A percentile compares a stretch with the other conserved stretches of the same genome.
These are phyloP conservation scores for Tanozyma kutaoensis DNA, from an alignment of 805 yeast species.

Conservation along the genomic window DNA sequence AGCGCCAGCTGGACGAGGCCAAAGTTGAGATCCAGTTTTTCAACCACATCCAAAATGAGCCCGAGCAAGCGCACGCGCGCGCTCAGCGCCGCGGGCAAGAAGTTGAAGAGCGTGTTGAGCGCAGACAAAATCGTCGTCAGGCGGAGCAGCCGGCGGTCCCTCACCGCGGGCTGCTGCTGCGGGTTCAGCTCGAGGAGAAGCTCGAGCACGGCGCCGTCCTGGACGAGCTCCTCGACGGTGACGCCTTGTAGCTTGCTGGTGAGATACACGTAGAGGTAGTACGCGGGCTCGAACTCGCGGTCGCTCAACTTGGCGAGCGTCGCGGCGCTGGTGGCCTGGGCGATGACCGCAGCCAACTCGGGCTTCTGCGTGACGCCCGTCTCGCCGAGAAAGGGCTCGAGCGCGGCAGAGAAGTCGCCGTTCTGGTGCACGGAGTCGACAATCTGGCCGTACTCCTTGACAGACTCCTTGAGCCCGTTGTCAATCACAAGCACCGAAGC, in stretches of 20 bases:
- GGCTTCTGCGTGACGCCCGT: constrained; percentile 14
- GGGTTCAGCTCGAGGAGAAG: constrained; percentile 20
- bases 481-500: constrained; percentile 31
- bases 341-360: constrained; percentile 14
- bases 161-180: constrained; percentile 21
- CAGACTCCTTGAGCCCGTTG: constrained; percentile 26
- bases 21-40: constrained; percentile 16
- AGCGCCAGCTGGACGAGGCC: constrained; percentile 19
- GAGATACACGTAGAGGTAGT: constrained; percentile 25
- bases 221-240: constrained; percentile 10
- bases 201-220: constrained; percentile 12
- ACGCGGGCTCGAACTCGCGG: constrained; percentile 32
- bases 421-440: constrained; percentile 18
- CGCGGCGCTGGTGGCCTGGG: constrained; percentile 14
- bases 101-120: constrained; percentile 27
- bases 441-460: constrained; percentile 24
- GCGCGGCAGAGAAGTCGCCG: constrained; percentile 13
- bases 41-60: constrained; percentile 18
- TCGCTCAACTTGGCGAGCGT: constrained; percentile 21
- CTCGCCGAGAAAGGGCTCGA: constrained; percentile 9
- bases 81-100: constrained; percentile 19
- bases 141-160: constrained; percentile 31
- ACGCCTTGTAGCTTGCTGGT: constrained; percentile 9
- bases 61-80: constrained; percentile 17
- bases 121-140: constrained; percentile 26